Evolutionary conservation across 2,329 filamentous ascomycete species (phyloP).

Genomic region (Teratosphaeria gauchensis): DNA sequence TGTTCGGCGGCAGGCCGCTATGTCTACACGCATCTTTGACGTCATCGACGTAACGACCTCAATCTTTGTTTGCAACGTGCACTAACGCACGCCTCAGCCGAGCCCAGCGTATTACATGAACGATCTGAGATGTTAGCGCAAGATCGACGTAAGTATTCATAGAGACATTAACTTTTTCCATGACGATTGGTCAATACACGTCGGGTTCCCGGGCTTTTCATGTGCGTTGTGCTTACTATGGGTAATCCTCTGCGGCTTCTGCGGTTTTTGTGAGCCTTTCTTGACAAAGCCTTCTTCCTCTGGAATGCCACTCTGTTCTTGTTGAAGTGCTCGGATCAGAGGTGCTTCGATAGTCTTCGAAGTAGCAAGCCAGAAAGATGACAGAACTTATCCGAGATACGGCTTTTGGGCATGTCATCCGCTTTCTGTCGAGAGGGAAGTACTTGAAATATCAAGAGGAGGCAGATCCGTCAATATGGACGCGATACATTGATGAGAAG

Average conservation of each 20-base stretch:
- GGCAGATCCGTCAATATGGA: conserved; percentile 38
- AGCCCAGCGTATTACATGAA: background rate
- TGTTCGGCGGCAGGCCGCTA: background rate
- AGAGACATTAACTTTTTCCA: background rate
- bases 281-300: background rate
- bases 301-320: background rate
- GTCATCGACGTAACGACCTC: background rate
- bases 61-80: background rate
- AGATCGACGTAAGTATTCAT: background rate
- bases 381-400: conserved; percentile 34
- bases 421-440: conserved; percentile 33
- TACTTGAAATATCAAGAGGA: conserved; percentile 41
- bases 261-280: background rate
- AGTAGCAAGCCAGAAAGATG: conserved; percentile 12
- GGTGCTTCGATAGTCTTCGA: background rate
- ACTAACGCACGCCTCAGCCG: background rate
- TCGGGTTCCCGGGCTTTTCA: background rate
- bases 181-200: background rate
- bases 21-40: background rate
- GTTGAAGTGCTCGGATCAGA: background rate
- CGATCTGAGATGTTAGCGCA: background rate
- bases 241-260: background rate
- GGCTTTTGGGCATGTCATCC: conserved; percentile 38
- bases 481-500: conserved; percentile 39
- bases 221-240: background rate